Conservation (phyloP, 768 basidiomycete genomes). For the Pisolithus sp. region DNA sequence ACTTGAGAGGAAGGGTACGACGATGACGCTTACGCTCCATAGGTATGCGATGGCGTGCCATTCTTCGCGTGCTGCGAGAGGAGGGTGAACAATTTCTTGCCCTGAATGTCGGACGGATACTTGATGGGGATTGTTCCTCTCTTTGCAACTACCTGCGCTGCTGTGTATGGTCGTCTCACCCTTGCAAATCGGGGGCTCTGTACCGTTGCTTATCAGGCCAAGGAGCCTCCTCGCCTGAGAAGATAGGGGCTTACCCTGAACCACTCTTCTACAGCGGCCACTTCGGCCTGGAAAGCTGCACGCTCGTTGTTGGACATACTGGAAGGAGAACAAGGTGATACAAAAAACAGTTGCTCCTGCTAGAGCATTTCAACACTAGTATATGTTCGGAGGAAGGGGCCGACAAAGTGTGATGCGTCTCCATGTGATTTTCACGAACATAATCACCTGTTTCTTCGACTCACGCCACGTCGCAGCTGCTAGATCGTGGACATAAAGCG, state of each 20-base stretch:
- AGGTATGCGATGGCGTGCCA: constrained; percentile 87
- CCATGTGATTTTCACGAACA: constrained; percentile 33
- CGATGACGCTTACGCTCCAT: constrained; percentile 80
- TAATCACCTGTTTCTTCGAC: constrained; percentile 7
- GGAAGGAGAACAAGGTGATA: constrained; percentile 14
- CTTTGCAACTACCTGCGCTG: constrained; percentile 89
- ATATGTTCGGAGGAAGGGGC: neutral
- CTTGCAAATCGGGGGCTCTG: constrained; percentile 83
- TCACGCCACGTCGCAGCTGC: neutral
- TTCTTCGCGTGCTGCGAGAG: constrained; percentile 71
- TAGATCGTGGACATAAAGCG: no score
- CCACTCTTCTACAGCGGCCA: constrained; percentile 82
- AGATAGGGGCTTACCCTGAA: constrained; percentile 64
- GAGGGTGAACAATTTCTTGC: constrained; percentile 77
- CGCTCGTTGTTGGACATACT: constrained; percentile 56
- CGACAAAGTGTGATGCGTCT: neutral
- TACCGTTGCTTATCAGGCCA: neutral
- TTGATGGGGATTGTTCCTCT: constrained; percentile 79
- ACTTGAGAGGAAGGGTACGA: neutral
- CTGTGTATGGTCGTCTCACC: constrained; percentile 88
- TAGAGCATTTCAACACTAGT: constrained; percentile 1
- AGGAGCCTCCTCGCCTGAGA: neutral
- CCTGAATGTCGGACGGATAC: constrained; percentile 81
- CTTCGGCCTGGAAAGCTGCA: constrained; percentile 70
- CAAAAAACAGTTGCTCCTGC: constrained; percentile 10